Base-by-base conservation (phyloP, 352 stramenopile genomes). In the Sclerospora graminicola region DNA sequence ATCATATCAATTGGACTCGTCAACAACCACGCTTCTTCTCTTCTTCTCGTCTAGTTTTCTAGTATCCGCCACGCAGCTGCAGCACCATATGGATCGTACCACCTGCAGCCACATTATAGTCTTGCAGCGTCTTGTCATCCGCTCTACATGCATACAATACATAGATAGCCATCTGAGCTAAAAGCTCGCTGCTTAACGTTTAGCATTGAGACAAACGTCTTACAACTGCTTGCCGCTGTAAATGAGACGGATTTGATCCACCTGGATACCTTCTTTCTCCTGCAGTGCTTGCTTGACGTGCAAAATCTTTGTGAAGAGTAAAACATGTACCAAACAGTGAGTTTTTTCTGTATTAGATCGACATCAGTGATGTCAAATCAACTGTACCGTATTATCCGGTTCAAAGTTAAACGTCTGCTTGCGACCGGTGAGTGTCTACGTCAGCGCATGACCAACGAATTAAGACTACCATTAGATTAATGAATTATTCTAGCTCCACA, bases 41-140 rank as follows among this genome's bases (percentile, higher is more conserved):
- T 6, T n/a, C n/a, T n/a, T n/a, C n/a, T n/a, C n/a, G 2, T 13
- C 11, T 31, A 11, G 26, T 36, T 13, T 5, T 36, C 56, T 82
- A 86, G 59, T 56, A 76, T 14, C 95, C 94, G 30, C 95, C 95
- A 60, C 95, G 89, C 54, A 99, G 75, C 69, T 98, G 95, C 48
- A 99, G 76, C 14, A 99, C 95, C 95, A 99, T 98, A 74, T 99
- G 95, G 71, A 99, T 98, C 27, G 94, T 98, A 40, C 89, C 94
- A 23, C 95, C 95, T 14, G 94, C 93, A 32, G 68, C 79, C 31
- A 99, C 96, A 59, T 97, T 98, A 72, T 98, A 98, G 45, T 95
- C 89, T 49, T 96, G 87, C 29, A 99, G 66, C 24, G 86, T 97
- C 63, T 97, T 97, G 71, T 98, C 91, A 57, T 98, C 92, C 8